Evolutionary conservation across 495 filamentous ascomycete genomes (phyloP), one percentile per base, ranked within the genome.

Genomic region (Xylaria longipes): DNA sequence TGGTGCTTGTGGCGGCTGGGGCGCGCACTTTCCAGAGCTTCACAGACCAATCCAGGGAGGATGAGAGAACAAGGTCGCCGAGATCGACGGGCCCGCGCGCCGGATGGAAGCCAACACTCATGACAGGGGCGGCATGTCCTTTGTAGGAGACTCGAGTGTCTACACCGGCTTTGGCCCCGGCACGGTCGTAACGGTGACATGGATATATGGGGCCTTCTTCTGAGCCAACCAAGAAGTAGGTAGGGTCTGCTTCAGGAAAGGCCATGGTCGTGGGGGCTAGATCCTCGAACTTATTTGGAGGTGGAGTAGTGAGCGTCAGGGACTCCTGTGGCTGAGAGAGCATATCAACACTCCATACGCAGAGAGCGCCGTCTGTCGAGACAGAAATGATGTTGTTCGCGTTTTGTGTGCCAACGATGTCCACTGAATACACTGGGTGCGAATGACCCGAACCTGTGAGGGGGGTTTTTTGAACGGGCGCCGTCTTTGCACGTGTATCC

Each of bases 321-420:
- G 91, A 90, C 82, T 99, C 97, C 81, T 97, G 94, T 0, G 97
- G 97, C 76, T 97, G 91, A 1, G 94, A 91, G 43, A 99, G 90
- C 94, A 98, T 98, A 82, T 98, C 97, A 14, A 97, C 91, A 22
- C 91, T 93, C 97, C 97, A 99, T 57, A 93, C 92, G 81, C 97
- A 98, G 71, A 98, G 93, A 43, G 95, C 93, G 69, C 97, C 97
- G 76, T 99, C 97, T 0, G 97, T 99, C 4, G 94, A 97, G 78
- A 91, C 92, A 25, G 94, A 97, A 68, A 99, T 90, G 79, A 99
- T 97, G 77, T 98, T 98, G 81, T 97, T 96, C 62, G 97, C 97
- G 80, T 99, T 98, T 81, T 98, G 97, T 7, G 96, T 99, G 72
- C 96, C 96, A 50, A 98, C 92, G 35, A 98, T 94, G 56, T 96